Evolutionary conservation across 2,329 filamentous ascomycete species (phyloP).

Genomic region (Trichoderma sp.): DNA sequence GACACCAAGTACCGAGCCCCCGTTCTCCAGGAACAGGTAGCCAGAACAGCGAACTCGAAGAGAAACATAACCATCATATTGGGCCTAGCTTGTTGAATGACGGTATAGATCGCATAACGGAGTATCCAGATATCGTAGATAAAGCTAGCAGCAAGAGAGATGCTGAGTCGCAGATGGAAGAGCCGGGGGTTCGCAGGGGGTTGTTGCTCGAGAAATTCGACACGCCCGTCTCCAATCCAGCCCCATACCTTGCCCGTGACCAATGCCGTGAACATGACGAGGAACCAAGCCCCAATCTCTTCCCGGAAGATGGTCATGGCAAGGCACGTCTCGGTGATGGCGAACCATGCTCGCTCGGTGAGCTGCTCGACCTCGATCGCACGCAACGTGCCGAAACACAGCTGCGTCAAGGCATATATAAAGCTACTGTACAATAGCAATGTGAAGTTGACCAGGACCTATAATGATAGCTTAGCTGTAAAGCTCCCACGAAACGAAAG

Average conservation of each 20-base stretch:
- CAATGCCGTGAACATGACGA: constrained; percentile 92
- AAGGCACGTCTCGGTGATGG: constrained; percentile 91
- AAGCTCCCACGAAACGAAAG: neutral
- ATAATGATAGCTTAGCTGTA: neutral
- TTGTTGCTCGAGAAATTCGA: constrained; percentile 93
- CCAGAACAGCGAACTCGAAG: constrained; percentile 90
- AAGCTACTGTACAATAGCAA: constrained; percentile 77
- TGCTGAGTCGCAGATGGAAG: constrained; percentile 79
- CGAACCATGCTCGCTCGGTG: constrained; percentile 97
- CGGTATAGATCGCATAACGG: constrained; percentile 74
- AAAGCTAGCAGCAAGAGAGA: constrained; percentile 76
- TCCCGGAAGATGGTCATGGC: constrained; percentile 99
- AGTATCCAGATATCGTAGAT: constrained; percentile 78
- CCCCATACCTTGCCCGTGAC: constrained; percentile 96
- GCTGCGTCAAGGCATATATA: constrained; percentile 81
- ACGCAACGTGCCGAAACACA: constrained; percentile 86
- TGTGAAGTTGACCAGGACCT: constrained; percentile 90
- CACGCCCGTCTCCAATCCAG: constrained; percentile 93
- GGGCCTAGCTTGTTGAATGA: constrained; percentile 82
- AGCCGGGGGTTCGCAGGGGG: constrained; percentile 82
- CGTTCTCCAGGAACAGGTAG: constrained; percentile 77
- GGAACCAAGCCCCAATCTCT: constrained; percentile 89
- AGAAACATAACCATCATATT: constrained; percentile 99
- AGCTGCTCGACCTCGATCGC: constrained; percentile 95
- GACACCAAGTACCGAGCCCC: constrained; percentile 74